Evolutionary conservation across 768 basidiomycete genomes (phyloP), one percentile per base, ranked within the genome.

Genomic region (Kwoniella sp.): DNA sequence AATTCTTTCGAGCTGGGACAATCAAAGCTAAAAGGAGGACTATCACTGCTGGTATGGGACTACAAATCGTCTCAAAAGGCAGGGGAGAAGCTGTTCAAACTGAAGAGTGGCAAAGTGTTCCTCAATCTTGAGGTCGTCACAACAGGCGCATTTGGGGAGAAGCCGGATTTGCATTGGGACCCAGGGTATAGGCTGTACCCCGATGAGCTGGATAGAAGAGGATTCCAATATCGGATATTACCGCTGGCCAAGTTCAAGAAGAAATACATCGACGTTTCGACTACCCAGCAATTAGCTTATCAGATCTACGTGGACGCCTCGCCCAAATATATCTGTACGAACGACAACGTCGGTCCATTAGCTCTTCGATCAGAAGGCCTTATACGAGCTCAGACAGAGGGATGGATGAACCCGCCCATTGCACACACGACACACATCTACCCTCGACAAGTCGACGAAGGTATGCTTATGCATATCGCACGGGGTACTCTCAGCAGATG

Each of bases 251-350:
- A 44, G 40, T 44, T 44, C 40, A 44, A 19, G 40, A 44, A 44
- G 40, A 22, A 58, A 17, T 33, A 49, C 10, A 37, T 58, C 19
- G 57, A 58, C 22, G 22, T 58, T 2, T n/a, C 46, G 21, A 58
- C 48, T 24, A n/a, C n/a, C 13, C 6, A n/a, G 12, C 57, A 58
- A 58, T 44, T 60, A 30, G 27, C 50, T 0, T 53, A 51, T 13
- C 49, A 60, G 24, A 24, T 60, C 13, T 49, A 49, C 10, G 33
- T 36, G 29, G 13, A 51, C 19, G 19, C 30, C 3, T 36, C 58
- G 8, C 58, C 58, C 17, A 36, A 44, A 44, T 24, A 60, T 21
- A 50, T 60, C 10, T 60, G 58, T 52, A 51, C 50, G 50, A 49
- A 60, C 24, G 58, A 60, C 30, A 22, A 25, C 22, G 21, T n/a